phyloP scores from a whole-genome alignment of 768 basidiomycete species.

The Boletus tomentosulus region DNA sequence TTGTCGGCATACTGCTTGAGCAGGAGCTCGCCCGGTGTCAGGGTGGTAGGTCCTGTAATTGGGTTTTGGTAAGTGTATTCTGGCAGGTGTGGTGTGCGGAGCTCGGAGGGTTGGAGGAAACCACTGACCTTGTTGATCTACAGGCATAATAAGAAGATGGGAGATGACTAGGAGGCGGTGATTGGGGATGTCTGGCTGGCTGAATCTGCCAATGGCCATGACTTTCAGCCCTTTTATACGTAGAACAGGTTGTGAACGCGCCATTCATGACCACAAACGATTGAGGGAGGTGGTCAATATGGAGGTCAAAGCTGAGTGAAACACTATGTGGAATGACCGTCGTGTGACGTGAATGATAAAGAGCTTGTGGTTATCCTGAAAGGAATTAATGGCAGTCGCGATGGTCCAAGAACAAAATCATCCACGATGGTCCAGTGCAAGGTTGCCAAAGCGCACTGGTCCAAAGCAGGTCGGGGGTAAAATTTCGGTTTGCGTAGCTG shows the following conservation, averaged over 20 bases:
- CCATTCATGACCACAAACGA: not conserved
- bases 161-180: not conserved
- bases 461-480: too few species aligned
- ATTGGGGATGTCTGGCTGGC: not conserved
- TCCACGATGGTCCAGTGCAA: too few species aligned
- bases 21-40: slow-evolving; percentile 8
- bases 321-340: not conserved
- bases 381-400: not conserved
- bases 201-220: not conserved
- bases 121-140: not conserved
- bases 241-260: not conserved
- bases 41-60: not conserved
- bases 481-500: too few species aligned
- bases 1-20: not conserved
- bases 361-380: not conserved
- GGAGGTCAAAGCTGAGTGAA: not conserved
- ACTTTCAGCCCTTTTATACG: not conserved
- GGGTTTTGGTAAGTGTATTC: not conserved
- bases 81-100: not conserved
- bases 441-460: too few species aligned
- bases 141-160: slow-evolving; percentile 1
- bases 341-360: too few species aligned
- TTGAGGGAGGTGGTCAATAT: not conserved
- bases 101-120: not conserved
- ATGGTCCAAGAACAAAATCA: not conserved